Evolutionary conservation across 306 rosid genomes (phyloP).

Genomic region (Abrus pulchellus): DNA sequence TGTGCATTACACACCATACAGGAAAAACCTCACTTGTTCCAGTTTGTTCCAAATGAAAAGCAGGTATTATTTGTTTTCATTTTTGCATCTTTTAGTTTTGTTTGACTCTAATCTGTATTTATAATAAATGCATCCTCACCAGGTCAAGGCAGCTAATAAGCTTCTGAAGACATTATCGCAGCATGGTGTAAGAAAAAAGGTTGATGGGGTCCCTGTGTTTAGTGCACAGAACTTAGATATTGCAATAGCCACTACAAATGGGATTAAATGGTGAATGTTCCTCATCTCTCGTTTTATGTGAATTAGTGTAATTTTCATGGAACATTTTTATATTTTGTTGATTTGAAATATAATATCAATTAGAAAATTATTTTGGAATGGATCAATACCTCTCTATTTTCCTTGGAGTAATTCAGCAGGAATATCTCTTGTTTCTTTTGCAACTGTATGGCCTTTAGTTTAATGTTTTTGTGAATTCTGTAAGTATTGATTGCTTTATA

Average conservation of each 20-base stretch:
- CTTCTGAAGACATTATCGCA: conserved; percentile 73
- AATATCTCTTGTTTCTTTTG: conserved; percentile 36
- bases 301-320: conserved; percentile 19
- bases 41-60: conserved; percentile 97
- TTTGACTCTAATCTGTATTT: conserved; percentile 35
- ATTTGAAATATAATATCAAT: conserved; percentile 34
- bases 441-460: conserved; percentile 25
- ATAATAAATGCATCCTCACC: conserved; percentile 35
- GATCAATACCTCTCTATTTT: conserved; percentile 2
- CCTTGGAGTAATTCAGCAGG: conserved; percentile 27
- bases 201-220: conserved; percentile 97
- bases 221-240: conserved; percentile 95
- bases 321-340: conserved; percentile 12
- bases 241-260: conserved; percentile 91
- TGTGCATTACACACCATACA: conserved; percentile 55
- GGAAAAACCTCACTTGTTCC: conserved; percentile 95
- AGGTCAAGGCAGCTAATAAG: conserved; percentile 96
- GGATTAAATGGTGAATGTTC: conserved; percentile 79
- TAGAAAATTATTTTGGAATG: conserved; percentile 35
- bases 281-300: conserved; percentile 43
- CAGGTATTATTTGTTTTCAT: conserved; percentile 66
- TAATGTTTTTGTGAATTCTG: conserved; percentile 6
- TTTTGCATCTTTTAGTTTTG: conserved; percentile 27
- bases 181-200: conserved; percentile 68
- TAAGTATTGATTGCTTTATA: conserved; percentile 19